A percentile compares a stretch with the other conserved stretches of the same genome.
phyloP scores from a whole-genome alignment of 1,139 yeast genomes.

The Diutina ranongensis region DNA sequence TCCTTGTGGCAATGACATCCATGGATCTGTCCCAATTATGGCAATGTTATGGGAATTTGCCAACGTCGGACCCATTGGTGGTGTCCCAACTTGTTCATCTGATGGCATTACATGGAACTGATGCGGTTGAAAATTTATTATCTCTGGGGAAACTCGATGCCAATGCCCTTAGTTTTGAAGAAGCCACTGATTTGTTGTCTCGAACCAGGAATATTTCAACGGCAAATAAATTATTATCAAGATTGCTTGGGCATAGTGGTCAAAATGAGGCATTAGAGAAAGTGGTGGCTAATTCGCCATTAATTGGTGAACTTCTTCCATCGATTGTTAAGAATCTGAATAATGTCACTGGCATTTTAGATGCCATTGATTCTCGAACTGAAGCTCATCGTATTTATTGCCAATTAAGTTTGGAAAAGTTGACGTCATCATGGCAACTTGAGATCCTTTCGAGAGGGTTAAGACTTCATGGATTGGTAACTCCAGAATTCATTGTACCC shows the following conservation, averaged over 20 bases:
- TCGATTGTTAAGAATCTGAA: neutral
- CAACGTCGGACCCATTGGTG: neutral
- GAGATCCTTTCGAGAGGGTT: too few relatives aligned
- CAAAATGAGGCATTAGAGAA: neutral
- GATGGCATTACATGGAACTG: neutral
- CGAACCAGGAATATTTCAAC: neutral
- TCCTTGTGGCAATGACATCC: neutral
- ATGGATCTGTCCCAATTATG: neutral
- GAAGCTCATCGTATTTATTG: neutral
- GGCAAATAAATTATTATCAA: neutral
- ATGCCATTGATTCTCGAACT: neutral
- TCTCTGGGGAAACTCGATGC: neutral
- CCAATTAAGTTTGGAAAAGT: too few relatives aligned
- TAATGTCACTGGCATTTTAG: neutral
- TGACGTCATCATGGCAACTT: too few relatives aligned
- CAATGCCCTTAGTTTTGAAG: neutral
- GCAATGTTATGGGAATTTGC: neutral
- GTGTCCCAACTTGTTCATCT: constrained; percentile 1
- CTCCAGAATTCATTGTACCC: neutral
- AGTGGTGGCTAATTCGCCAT: neutral
- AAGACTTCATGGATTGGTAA: neutral
- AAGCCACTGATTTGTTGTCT: neutral
- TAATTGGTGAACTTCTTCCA: neutral
- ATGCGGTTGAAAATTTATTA: neutral
- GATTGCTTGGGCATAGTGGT: neutral